Evolutionary conservation across 2,329 filamentous ascomycete species (phyloP), one percentile per base, ranked within the genome.

Genomic region (Colletotrichum scovillei): DNA sequence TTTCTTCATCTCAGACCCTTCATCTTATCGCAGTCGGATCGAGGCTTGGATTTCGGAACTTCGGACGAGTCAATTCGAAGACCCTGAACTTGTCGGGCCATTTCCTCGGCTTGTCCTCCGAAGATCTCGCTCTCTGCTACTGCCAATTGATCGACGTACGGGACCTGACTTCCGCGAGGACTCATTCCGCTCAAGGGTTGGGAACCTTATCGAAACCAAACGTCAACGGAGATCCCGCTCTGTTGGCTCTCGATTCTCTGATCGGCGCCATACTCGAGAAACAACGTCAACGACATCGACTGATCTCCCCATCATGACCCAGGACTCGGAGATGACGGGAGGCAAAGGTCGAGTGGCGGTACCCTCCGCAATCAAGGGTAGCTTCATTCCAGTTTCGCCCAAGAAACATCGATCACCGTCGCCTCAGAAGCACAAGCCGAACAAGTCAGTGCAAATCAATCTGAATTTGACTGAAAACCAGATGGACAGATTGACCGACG

Each of bases 381-480:
- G 83, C 35, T 84, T 85, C 56, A 79, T 85, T n/a, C 78, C 81
- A 6, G 74, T 82, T 3, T 82, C 84, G 16, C 73, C 78, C 1
- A 73, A 14, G 78, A 81, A 63, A 78, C 83, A 53, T 52, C 80
- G 79, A 22, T 83, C 83, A 2, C 78, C 79, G 2, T 84, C 85
- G 4, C 82, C 81, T 5, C 79, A 77, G 52, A 81, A 82, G 65
- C 79, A 80, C 2, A 76, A 77, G 24, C 67, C 76, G 22, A 80
- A 83, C 24, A 82, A 85, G 57, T 83, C 83, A 2, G 79, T 88
- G 24, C 83, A 86, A 52, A 82, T 88, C 35, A 84, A 86, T 28
- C 81, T 88, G 76, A 87, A 86, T 73, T 75, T 88, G 67, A 88
- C 86, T 5, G 85, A 88, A 58, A 83, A 81, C 0, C 85, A 88